Evolutionary conservation across 305 asterid species (phyloP), one percentile per base, ranked within the genome.

Genomic region (Fraxinus nigra): DNA sequence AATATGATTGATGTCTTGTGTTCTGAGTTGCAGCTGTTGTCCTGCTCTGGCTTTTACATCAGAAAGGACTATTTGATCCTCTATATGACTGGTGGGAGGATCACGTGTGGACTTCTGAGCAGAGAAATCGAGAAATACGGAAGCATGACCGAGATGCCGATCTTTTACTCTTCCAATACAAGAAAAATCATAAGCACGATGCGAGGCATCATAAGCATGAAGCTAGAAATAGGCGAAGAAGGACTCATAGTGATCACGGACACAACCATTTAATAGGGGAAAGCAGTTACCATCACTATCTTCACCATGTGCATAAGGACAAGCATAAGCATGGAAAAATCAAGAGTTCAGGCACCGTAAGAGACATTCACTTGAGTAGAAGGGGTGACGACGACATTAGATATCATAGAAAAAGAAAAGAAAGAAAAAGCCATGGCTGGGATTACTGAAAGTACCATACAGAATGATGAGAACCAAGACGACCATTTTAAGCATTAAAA

Each of bases 21-120:
- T 38, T 82, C 10, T 87, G 89, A 78, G 40, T 76, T 88, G 87
- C 93, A 95, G 98, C 89, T 76, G 28, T 89, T 51, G 90, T 94
- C 78, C 88, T 94, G 28, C 85, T 95, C 16, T 95, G 97, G 97
- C 97, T 94, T 87, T 85, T 94, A 73, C 98, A 95, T 82, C 89
- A 92, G 80, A 91, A 92, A 81, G 98, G 98, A 51, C 79, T 95
- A 73, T 95, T 94, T 59, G 98, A 92, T 89, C 97, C 97, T 61
- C 79, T 94, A 46, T 92, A 94, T 70, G 98, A 95, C 82, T 93
- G 99, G 99, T 94, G 98, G 96, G 97, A 92, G 84, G 98, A 95
- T 90, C 97, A 92, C 82, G 46, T 88, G 83, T 89, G 91, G 90
- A 30, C 84, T 32, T 69, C 84, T 7, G 85, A 86, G 76, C 85